phyloP scores from a whole-genome alignment of 2,329 filamentous ascomycete species.

The Alternaria novae-zelandiae region DNA sequence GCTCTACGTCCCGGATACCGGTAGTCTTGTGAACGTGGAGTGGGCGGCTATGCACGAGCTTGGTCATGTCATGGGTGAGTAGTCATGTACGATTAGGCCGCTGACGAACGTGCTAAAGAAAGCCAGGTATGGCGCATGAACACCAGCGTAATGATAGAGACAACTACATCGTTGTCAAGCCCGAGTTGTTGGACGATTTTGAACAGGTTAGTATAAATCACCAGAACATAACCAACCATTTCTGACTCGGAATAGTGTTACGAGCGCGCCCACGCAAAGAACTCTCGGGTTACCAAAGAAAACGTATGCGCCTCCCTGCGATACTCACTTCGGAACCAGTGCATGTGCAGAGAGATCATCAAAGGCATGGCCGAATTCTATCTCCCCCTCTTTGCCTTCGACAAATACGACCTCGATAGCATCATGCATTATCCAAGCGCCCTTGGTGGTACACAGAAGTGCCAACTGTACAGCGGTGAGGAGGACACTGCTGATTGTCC shows the following conservation, averaged over 20 bases:
- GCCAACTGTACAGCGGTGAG: neutral
- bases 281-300: neutral
- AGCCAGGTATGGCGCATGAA: conserved; percentile 9
- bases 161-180: conserved; percentile 4
- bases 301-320: neutral
- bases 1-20: neutral
- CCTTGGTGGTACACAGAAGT: neutral
- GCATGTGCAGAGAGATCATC: no score
- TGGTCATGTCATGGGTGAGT: conserved; percentile 1
- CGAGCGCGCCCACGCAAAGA: neutral
- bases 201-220: neutral
- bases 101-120: neutral
- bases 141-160: conserved; percentile 9
- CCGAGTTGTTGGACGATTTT: neutral
- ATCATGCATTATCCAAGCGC: conserved; percentile 5
- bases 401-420: neutral
- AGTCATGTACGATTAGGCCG: neutral
- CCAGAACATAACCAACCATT: no score
- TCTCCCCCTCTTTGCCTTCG: neutral
- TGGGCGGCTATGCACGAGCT: neutral
- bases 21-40: neutral
- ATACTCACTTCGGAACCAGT: no score
- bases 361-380: neutral
- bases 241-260: neutral
- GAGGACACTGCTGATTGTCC: neutral